A percentile compares a stretch with the other conserved stretches of the same genome.
These are phyloP conservation scores for Luffa aegyptiaca DNA, from an alignment of 306 rosid genomes.

Conservation along the genomic window DNA sequence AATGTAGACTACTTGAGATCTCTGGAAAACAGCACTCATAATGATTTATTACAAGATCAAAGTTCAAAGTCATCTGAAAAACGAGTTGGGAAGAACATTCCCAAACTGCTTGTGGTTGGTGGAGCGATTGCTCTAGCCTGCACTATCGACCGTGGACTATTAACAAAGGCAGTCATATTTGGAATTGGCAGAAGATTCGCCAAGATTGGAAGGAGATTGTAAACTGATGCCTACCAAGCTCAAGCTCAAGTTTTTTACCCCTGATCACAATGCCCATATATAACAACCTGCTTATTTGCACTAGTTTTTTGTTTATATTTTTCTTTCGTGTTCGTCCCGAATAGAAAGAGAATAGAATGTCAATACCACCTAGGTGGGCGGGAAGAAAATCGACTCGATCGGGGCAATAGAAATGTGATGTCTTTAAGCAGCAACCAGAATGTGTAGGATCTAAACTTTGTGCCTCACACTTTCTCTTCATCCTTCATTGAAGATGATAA, in stretches of 20 bases:
- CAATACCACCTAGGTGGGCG: slow-evolving; percentile 3
- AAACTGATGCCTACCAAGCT: slow-evolving; percentile 9
- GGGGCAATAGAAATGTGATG: neutral
- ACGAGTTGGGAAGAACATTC: slow-evolving; percentile 50
- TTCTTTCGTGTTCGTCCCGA: neutral
- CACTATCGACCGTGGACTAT: slow-evolving; percentile 73
- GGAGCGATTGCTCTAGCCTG: slow-evolving; percentile 87
- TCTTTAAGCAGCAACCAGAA: neutral
- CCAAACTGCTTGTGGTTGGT: slow-evolving; percentile 64
- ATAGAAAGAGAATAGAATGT: neutral
- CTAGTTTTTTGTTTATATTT: neutral
- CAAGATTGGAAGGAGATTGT: slow-evolving; percentile 64
- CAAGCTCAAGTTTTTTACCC: neutral
- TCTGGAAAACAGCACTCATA: slow-evolving; percentile 30
- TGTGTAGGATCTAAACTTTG: neutral
- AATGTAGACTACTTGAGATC: slow-evolving; percentile 47
- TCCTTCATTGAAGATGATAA: neutral
- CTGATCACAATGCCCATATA: neutral
- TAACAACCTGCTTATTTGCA: neutral
- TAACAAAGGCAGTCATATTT: slow-evolving; percentile 84
- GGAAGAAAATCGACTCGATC: neutral
- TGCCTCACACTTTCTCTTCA: neutral
- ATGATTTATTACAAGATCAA: slow-evolving; percentile 28
- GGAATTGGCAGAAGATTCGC: slow-evolving; percentile 86
- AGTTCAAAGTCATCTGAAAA: slow-evolving; percentile 33